Evolutionary conservation across 139 green algal species (phyloP), one percentile per base, ranked within the genome.

Genomic region (Tetraselmis chui): DNA sequence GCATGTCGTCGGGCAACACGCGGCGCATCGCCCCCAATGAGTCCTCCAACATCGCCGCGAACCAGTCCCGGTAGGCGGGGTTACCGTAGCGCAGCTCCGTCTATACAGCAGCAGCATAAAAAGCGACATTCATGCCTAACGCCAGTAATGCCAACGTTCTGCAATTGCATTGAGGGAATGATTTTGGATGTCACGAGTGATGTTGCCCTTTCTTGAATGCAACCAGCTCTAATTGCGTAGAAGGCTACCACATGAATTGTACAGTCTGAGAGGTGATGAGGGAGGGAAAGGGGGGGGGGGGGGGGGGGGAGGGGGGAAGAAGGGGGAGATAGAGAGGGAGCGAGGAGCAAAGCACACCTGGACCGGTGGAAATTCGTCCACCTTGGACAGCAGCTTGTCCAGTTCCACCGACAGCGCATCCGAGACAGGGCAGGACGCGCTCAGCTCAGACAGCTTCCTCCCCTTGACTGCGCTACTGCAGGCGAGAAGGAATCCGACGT

Each of bases 71-170:
- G 87, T 92, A 99, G 0, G 96, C 90, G 0, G 95, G 93, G 87
- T 99, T 99, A 82, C 96, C 96, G 83, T 98, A 99, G 1, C 95
- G 90, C 83, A 98, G 83, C 24, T 84, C 87, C 77, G 29, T 97
- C 45, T 67, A n/a, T n/a, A n/a, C n/a, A n/a, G n/a, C n/a, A n/a
- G n/a, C n/a, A n/a, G n/a, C n/a, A n/a, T n/a, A n/a, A n/a, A n/a
- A n/a, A n/a, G n/a, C n/a, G n/a, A n/a, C n/a, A n/a, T n/a, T n/a
- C n/a, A n/a, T n/a, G n/a, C n/a, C n/a, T n/a, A n/a, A n/a, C n/a
- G n/a, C n/a, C n/a, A n/a, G n/a, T n/a, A n/a, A n/a, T n/a, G n/a
- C n/a, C n/a, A n/a, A n/a, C n/a, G n/a, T n/a, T n/a, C n/a, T n/a
- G n/a, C n/a, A n/a, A n/a, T n/a, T n/a, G n/a, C n/a, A n/a, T n/a